Base-by-base conservation (phyloP, 768 basidiomycete species). In the Gymnopilus dilepis region DNA sequence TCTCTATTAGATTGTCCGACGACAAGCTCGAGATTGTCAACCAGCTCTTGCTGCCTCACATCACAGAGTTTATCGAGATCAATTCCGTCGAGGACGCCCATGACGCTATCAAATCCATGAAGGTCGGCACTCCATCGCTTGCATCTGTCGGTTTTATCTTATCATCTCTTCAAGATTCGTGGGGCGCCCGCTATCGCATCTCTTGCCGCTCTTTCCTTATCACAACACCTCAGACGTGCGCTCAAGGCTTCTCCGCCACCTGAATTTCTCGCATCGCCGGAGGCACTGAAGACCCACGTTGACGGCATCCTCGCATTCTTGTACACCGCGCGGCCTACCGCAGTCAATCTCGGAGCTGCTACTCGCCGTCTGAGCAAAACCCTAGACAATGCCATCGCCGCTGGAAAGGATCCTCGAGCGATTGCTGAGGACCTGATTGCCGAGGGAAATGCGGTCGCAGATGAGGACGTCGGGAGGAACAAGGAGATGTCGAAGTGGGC, bases 121-220 rank as follows among this genome's bases (percentile, higher is more conserved):
- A 95, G 84, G 94, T 89, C 65, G 33, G 67, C 61, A n/a, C 60
- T 28, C 22, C 31, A 30, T 17, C 24, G 33, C 21, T 48, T 26
- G 47, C n/a, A 40, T 47, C 47, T 22, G 42, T 37, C 40, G 38
- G 54, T 43, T 43, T 6, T 60, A 57, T 61, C 61, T 63, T 50
- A 63, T 58, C 37, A 47, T 41, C 22, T 60, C 48, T 51, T 60
- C 50, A 69, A 83, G 80, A 84, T 84, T 61, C 88, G 97, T 50
- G 96, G 96, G 5, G 97, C 96, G 4, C 96, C 96, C 1, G 97
- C 96, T 17, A 98, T 99, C 45, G 96, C 91, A 0, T 94, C 95
- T 0, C 86, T 98, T 12, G 96, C 95, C 6, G 86, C 94, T 0
- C 86, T 97, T 13, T 85, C 91, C 0, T 78, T 97, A 56, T 84